Percentiles rank a stretch among this genome's conserved stretches.
Conservation (phyloP, 441 rosid species). For the Raphanus hybrid region DNA sequence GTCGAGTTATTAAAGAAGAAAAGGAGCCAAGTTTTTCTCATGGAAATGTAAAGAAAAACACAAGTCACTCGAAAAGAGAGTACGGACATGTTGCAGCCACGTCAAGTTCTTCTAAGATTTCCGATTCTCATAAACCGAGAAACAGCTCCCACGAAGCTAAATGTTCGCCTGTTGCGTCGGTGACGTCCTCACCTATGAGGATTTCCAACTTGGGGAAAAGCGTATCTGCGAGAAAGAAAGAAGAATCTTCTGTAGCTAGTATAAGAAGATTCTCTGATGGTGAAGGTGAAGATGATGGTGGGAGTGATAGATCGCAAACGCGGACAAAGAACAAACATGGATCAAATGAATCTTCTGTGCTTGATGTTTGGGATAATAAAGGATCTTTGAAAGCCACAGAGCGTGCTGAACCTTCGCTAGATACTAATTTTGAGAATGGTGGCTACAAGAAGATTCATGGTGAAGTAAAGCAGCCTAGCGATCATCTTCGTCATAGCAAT, state of each 20-base stretch:
- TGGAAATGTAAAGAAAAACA: conserved; percentile 56
- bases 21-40: conserved; percentile 69
- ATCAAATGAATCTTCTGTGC: conserved; percentile 57
- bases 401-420: conserved; percentile 49
- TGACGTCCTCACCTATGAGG: conserved; percentile 91
- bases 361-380: conserved; percentile 54
- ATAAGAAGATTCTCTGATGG: conserved; percentile 58
- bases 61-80: conserved; percentile 62
- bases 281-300: conserved; percentile 61
- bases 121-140: conserved; percentile 79
- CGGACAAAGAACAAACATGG: conserved; percentile 56
- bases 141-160: conserved; percentile 68
- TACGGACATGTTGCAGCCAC: conserved; percentile 69
- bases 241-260: conserved; percentile 52
- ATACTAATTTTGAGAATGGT: conserved; percentile 50
- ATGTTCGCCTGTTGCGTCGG: conserved; percentile 94
- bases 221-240: conserved; percentile 51
- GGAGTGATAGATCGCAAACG: conserved; percentile 64
- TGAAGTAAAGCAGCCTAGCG: conserved; percentile 57
- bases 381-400: conserved; percentile 60
- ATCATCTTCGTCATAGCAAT: conserved; percentile 47
- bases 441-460: conserved; percentile 46
- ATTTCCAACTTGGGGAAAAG: conserved; percentile 58
- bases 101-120: conserved; percentile 94
- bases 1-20: conserved; percentile 58